Conservation (phyloP, 495 filamentous ascomycete species). For the Cercophora newfieldiana region DNA sequence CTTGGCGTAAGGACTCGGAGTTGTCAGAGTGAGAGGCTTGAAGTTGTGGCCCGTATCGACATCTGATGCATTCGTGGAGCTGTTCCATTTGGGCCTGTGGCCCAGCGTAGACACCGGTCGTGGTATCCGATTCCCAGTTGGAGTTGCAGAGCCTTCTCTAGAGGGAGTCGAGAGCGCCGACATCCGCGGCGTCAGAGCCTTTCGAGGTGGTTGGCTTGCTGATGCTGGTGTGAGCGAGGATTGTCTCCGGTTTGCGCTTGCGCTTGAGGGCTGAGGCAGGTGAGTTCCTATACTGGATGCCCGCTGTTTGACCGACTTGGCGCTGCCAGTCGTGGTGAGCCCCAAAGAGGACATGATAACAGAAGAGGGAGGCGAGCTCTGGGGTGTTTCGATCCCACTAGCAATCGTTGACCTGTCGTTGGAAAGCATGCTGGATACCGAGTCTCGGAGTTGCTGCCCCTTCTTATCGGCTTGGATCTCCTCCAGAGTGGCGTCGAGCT, state of each 20-base stretch:
- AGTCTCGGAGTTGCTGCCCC: slow-evolving; percentile 82
- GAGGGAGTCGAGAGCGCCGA: slow-evolving; percentile 46
- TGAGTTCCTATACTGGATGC: slow-evolving; percentile 39
- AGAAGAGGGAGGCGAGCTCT: slow-evolving; percentile 88
- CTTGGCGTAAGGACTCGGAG: slow-evolving; percentile 63
- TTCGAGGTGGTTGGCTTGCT: slow-evolving; percentile 24
- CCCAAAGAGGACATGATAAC: slow-evolving; percentile 66
- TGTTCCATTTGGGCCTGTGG: slow-evolving; percentile 78
- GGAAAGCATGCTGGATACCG: slow-evolving; percentile 87
- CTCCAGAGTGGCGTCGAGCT: slow-evolving; percentile 71
- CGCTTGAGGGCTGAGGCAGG: slow-evolving; percentile 44
- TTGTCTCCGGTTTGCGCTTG: slow-evolving; percentile 35
- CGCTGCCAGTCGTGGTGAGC: slow-evolving; percentile 43
- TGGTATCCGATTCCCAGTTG: slow-evolving; percentile 52
- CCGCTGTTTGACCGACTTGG: slow-evolving; percentile 44
- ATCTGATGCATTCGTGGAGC: slow-evolving; percentile 67
- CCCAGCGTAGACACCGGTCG: slow-evolving; percentile 50
- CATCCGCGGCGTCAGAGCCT: slow-evolving; percentile 35
- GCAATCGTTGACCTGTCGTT: slow-evolving; percentile 76
- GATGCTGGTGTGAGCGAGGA: slow-evolving; percentile 32
- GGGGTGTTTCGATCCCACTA: slow-evolving; percentile 76
- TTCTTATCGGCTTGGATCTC: slow-evolving; percentile 66
- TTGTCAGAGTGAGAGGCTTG: slow-evolving; percentile 63
- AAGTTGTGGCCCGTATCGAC: slow-evolving; percentile 68
- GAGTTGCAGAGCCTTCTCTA: slow-evolving; percentile 54